Evolutionary conservation across 2,329 filamentous ascomycete genomes (phyloP), one percentile per base, ranked within the genome.

Genomic region (Fonsecaea nubica): DNA sequence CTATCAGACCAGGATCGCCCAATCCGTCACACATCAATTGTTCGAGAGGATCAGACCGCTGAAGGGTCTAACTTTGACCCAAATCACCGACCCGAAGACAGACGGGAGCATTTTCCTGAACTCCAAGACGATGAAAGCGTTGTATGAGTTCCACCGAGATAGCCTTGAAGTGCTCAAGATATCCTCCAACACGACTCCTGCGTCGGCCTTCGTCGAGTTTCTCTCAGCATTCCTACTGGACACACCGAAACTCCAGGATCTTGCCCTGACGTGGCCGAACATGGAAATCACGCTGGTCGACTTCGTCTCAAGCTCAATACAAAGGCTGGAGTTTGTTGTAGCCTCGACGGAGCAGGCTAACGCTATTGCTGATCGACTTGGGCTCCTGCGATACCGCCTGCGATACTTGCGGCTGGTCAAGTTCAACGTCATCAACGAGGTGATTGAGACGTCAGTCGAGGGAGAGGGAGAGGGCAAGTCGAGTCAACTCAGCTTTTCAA

Each of bases 161-260:
- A 69, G 66, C 45, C 63, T 69, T 12, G n/a, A 32, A 21, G 56
- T 56, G 9, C 63, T 69, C 9, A 58, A 60, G 10, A 64, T 66
- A 9, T 66, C 66, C 10, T 63, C 59, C 8, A 64, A 25, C 38
- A 42, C 58, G 10, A 53, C 57, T 8, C 66, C 63, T 4, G 30
- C 18, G 9, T 10, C 50, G 7, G 5, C 63, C 6, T 54, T 69
- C 33, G 10, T 63, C 18, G 60, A 61, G 8, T 66, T 50, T 15
- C 50, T 69, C 15, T 63, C 60, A 32, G 63, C 59, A 7, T 58
- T 69, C 50, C 30, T 69, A 5, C 48, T 58, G 21, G 63, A 32
- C 21, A 56, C 66, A 5, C 53, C 52, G 6, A 65, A 64, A n/a
- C 52, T 69, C 13, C 60, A 55, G 25, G 57, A 62, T 33, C 36